Evolutionary conservation across 176 grass and related monocot genomes (phyloP).

Genomic region (Elymus sibiricus): DNA sequence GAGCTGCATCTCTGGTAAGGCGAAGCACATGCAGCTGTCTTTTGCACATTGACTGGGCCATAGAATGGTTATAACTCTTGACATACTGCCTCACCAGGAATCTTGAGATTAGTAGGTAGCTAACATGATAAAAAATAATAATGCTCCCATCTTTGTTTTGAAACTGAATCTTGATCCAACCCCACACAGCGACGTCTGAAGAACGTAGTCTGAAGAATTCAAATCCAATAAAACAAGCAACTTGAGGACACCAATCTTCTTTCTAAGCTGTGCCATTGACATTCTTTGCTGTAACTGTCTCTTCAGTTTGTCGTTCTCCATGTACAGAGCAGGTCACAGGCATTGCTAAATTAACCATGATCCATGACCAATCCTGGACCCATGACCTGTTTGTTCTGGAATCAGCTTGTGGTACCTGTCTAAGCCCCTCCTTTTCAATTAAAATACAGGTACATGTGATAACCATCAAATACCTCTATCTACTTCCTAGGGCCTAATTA

Average conservation of each 20-base stretch:
- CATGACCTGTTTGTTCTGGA: slow-evolving; percentile 16
- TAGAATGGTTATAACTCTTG: background rate
- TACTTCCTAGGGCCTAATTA: background rate
- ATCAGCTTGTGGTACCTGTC: slow-evolving; percentile 12
- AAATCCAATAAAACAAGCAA: slow-evolving; percentile 20
- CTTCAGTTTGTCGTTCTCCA: slow-evolving; percentile 10
- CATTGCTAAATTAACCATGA: slow-evolving; percentile 7
- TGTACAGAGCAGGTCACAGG: background rate
- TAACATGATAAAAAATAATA: background rate
- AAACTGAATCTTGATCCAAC: background rate
- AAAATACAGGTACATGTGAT: slow-evolving; percentile 18
- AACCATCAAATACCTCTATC: background rate
- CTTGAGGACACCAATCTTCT: slow-evolving; percentile 9
- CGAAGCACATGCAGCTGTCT: background rate
- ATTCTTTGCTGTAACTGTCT: slow-evolving; percentile 12
- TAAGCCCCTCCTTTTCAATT: background rate
- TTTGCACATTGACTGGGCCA: background rate
- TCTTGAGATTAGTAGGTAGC: background rate
- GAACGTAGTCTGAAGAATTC: slow-evolving; percentile 4
- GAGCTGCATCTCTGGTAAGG: background rate
- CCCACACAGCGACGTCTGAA: slow-evolving; percentile 3
- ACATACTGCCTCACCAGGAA: background rate
- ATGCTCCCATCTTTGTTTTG: background rate
- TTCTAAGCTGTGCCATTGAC: background rate
- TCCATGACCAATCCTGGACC: background rate